Conservation (phyloP, 441 rosid genomes). For the Kokia cookei region DNA sequence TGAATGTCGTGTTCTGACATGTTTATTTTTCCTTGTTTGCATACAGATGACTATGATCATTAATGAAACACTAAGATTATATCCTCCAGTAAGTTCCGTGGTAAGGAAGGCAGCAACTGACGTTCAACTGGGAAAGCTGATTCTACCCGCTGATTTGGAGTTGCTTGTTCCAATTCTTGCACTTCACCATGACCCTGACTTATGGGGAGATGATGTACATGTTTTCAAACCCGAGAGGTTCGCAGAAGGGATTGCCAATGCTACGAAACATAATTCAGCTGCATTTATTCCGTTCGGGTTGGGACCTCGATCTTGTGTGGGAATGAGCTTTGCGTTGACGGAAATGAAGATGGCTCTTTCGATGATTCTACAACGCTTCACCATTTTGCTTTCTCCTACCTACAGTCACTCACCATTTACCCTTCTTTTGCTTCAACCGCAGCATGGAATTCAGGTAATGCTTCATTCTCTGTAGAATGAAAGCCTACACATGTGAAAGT, state of each 20-base stretch:
- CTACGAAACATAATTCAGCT: conserved; percentile 27
- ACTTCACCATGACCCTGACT: conserved; percentile 26
- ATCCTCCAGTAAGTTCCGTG: conserved; percentile 14
- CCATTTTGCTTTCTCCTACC: conserved; percentile 28
- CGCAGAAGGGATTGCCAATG: conserved; percentile 38
- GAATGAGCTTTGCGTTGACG: conserved; percentile 24
- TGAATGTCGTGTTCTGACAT: neutral
- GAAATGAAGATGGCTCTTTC: conserved; percentile 32
- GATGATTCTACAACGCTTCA: conserved; percentile 44
- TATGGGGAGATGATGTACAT: conserved; percentile 16
- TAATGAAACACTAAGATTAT: conserved; percentile 18
- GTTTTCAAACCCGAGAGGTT: conserved; percentile 44
- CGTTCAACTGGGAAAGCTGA: conserved; percentile 25
- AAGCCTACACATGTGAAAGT: neutral
- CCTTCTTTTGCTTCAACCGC: conserved; percentile 16
- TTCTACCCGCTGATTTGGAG: conserved; percentile 16
- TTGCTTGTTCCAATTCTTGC: conserved; percentile 14
- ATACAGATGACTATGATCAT: conserved; percentile 39
- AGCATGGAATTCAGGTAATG: conserved; percentile 32
- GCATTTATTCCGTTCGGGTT: conserved; percentile 29
- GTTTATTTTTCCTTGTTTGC: neutral
- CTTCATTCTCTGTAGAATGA: conserved; percentile 3
- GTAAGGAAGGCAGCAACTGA: conserved; percentile 17
- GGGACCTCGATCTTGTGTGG: conserved; percentile 26
- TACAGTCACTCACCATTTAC: conserved; percentile 27